phyloP scores from a whole-genome alignment of 208 protist genomes.

The Tritrichomonas musculus region DNA sequence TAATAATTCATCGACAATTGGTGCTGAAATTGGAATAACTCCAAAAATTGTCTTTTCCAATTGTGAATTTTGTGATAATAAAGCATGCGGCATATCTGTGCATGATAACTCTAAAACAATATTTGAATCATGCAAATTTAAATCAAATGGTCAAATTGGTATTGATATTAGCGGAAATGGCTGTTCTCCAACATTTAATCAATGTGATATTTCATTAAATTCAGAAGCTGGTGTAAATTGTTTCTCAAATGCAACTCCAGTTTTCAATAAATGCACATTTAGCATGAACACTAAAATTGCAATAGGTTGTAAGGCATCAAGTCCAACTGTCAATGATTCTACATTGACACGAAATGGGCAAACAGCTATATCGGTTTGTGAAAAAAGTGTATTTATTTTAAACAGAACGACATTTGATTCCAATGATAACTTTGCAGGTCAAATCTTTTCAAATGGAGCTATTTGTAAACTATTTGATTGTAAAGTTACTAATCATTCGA shows the following conservation, averaged over 20 bases:
- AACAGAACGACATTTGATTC: neutral
- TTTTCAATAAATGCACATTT: neutral
- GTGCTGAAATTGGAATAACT: neutral
- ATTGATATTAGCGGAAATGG: neutral
- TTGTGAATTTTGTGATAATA: neutral
- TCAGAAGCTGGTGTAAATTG: neutral
- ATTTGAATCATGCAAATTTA: neutral
- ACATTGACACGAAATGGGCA: neutral
- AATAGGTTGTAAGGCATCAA: neutral
- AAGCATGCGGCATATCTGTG: neutral
- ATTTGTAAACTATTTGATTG: neutral
- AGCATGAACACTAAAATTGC: neutral
- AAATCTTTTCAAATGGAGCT: neutral
- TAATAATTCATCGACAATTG: neutral
- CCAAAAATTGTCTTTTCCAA: neutral
- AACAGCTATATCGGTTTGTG: neutral
- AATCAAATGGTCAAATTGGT: neutral
- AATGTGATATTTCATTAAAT: neutral
- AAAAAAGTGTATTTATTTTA: neutral
- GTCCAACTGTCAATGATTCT: neutral
- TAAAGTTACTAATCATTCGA: neutral
- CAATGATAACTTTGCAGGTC: neutral
- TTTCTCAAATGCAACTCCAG: neutral
- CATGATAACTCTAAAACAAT: neutral
- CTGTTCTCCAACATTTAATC: neutral